A percentile compares a stretch with the other conserved stretches of the same genome.
These are phyloP conservation scores for Wallemia hederae DNA, from an alignment of 1,284 basidiomycete genomes.

Conservation along the genomic window DNA sequence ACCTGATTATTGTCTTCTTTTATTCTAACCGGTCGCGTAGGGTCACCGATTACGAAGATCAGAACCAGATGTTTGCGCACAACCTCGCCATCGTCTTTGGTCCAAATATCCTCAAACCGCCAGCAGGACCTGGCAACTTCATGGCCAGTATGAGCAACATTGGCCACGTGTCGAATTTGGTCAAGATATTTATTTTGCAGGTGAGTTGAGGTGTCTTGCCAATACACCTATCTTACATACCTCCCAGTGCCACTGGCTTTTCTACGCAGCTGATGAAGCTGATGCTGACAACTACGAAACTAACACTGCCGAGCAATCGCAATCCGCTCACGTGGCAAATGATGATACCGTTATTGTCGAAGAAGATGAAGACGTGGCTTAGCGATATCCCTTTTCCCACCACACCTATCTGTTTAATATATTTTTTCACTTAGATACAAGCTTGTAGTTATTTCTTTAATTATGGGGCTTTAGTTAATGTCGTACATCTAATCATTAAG, in stretches of 20 bases:
- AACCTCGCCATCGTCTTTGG: slow-evolving; percentile 54
- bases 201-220: slow-evolving; percentile 19
- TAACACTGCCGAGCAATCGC: background rate
- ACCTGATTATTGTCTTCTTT: slow-evolving; percentile 1
- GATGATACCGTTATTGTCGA: background rate
- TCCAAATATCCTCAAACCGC: slow-evolving; percentile 26
- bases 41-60: slow-evolving; percentile 51
- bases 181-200: slow-evolving; percentile 45
- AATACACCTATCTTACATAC: background rate
- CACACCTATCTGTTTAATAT: background rate
- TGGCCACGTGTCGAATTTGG: slow-evolving; percentile 38
- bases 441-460: background rate
- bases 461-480: background rate
- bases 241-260: slow-evolving; percentile 10
- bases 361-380: background rate
- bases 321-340: background rate
- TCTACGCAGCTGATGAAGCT: slow-evolving; percentile 8
- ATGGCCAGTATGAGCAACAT: slow-evolving; percentile 43
- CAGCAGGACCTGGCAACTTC: slow-evolving; percentile 38
- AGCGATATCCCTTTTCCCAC: background rate
- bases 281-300: slow-evolving; percentile 1
- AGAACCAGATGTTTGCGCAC: slow-evolving; percentile 58
- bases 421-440: background rate
- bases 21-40: slow-evolving; percentile 16
- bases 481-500: no score